Base-by-base conservation (phyloP, 1,284 basidiomycete genomes). In the Boletus calvinii region DNA sequence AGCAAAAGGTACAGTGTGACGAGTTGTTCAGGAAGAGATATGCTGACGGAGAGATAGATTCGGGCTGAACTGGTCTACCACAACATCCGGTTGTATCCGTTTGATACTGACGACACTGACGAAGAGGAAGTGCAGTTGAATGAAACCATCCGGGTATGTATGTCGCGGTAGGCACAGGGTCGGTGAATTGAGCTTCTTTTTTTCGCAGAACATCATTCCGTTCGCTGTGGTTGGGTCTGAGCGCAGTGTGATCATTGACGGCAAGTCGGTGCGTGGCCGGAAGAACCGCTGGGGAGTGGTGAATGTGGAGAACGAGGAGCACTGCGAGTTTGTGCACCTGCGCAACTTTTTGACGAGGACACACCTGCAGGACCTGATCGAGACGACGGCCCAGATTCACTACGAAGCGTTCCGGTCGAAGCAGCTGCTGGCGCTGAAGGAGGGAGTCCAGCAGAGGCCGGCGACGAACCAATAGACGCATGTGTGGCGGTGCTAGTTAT, bases 401-500 rank as follows among this genome's bases (percentile, higher is more conserved):
- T 99, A 99, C 74, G 97, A 99, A 79, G 94, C 95, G 8, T 99
- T 99, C 90, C 87, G 96, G 61, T 95, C 92, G 64, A 98, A 98
- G 79, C 97, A 99, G 77, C 73, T 96, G 59, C 77, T 96, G 47
- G 94, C 94, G 22, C 81, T 96, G 65, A 96, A 96, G 80, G 93
- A 96, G 73, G 82, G 83, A 17, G 83, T 84, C 46, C 81, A 80
- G 66, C 77, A 79, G 65, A 77, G 77, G 56, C 81, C 81, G 1
- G 59, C 68, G 41, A 58, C 64, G 46, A 69, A 46, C 41, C 67
- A 70, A 46, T 68, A 58, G 52, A 51, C 7, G 48, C 12, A 15
- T 39, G 17, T 18, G 42, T 38, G 58, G 48, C 43, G n/a, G 30
- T 51, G 46, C n/a, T 18, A 20, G 29, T 26, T 60, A 60, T 60